Conservation (phyloP, 2,329 filamentous ascomycete genomes). For the Colletotrichum sojae region DNA sequence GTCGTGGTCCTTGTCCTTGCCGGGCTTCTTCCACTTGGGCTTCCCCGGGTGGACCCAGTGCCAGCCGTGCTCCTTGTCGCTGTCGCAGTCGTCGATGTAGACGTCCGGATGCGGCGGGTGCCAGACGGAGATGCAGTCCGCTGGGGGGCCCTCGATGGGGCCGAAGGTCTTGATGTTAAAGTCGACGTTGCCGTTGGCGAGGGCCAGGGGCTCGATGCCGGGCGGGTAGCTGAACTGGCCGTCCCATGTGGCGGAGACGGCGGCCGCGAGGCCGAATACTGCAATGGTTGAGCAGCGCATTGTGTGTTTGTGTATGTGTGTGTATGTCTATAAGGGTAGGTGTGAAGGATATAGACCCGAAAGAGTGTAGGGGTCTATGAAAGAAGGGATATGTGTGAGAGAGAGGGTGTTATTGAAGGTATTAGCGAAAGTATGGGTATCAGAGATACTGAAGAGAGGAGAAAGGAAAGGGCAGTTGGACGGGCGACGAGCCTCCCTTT, state of each 20-base stretch:
- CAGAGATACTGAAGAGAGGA: constrained; percentile 43
- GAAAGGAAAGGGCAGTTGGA: not conserved
- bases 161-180: constrained; percentile 41
- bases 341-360: constrained; percentile 10
- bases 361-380: constrained; percentile 20
- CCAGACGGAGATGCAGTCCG: constrained; percentile 50
- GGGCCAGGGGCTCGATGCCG: constrained; percentile 40
- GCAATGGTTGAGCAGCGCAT: constrained; percentile 42
- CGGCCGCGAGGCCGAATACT: constrained; percentile 40
- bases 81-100: constrained; percentile 54
- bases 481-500: constrained; percentile 34
- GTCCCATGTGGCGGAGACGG: constrained; percentile 37
- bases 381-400: constrained; percentile 21
- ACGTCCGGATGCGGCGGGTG: constrained; percentile 54
- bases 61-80: constrained; percentile 49
- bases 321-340: constrained; percentile 7
- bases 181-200: constrained; percentile 28
- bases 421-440: constrained; percentile 44
- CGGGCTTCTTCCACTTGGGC: constrained; percentile 35
- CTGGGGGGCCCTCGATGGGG: constrained; percentile 45
- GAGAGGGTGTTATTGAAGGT: constrained; percentile 35
- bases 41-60: constrained; percentile 54
- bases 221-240: constrained; percentile 43
- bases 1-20: constrained; percentile 27
- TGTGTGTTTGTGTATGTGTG: constrained; percentile 17